Percentiles rank a stretch among this genome's conserved stretches.
phyloP scores from a whole-genome alignment of 306 rosid genomes.

The Abrus pulchellus region DNA sequence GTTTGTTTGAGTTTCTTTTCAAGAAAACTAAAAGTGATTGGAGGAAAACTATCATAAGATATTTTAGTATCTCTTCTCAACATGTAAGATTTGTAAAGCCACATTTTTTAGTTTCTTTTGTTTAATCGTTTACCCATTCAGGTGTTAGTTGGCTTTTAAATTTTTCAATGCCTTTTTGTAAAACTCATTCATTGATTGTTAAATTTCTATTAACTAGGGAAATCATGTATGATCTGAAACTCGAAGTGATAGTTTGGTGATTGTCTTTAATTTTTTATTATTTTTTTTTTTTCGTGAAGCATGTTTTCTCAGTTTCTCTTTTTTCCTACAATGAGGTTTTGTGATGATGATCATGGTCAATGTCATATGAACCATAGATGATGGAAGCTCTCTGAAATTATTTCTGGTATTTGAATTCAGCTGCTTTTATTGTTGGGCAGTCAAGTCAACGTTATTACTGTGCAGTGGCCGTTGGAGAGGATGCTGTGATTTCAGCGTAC shows the following conservation, averaged over 20 bases:
- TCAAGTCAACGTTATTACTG: slow-evolving; percentile 91
- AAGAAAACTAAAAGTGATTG: slow-evolving; percentile 26
- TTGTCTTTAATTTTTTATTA: slow-evolving; percentile 25
- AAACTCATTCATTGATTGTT: background rate
- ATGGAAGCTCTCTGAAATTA: slow-evolving; percentile 83
- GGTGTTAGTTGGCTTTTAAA: slow-evolving; percentile 24
- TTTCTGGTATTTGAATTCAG: slow-evolving; percentile 98
- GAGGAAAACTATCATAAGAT: slow-evolving; percentile 30
- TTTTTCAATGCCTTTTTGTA: slow-evolving; percentile 23
- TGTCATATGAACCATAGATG: slow-evolving; percentile 40
- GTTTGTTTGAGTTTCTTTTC: slow-evolving; percentile 29
- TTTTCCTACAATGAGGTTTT: slow-evolving; percentile 18
- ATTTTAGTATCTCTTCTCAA: background rate
- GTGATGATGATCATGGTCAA: slow-evolving; percentile 32
- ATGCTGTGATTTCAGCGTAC: slow-evolving; percentile 98
- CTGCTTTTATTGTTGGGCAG: slow-evolving; percentile 99
- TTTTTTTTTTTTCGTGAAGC: background rate
- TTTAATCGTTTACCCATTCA: slow-evolving; percentile 10
- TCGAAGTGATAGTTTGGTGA: slow-evolving; percentile 2
- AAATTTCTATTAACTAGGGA: slow-evolving; percentile 27
- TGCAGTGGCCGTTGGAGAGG: slow-evolving; percentile 93
- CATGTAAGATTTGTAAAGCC: slow-evolving; percentile 12
- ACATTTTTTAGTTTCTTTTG: slow-evolving; percentile 1
- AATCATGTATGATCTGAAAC: slow-evolving; percentile 30
- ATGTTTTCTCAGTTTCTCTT: slow-evolving; percentile 18